Base-by-base conservation (phyloP, 352 stramenopile genomes). In the Phytopythium aichiense region DNA sequence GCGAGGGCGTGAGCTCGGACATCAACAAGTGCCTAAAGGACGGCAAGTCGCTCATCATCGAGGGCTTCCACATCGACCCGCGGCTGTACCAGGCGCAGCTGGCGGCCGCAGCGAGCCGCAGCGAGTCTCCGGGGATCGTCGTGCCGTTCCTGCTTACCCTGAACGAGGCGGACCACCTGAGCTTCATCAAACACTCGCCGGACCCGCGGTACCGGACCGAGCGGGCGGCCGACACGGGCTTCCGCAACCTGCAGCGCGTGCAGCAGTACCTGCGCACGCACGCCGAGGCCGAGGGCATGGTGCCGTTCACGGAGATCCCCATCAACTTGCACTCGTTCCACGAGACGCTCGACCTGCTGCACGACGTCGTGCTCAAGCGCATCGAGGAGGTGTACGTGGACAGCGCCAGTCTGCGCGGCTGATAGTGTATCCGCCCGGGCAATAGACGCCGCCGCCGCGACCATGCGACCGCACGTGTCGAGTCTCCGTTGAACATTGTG, bases 11-110 rank as follows among this genome's bases (percentile, higher is more conserved):
- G n/a, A 79, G 71, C 31, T 91, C 83, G 7, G 87, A 95, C 62
- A 91, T 95, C 60, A 81, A 92, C 69, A 95, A 95, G 65, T 95
- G 87, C 50, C 71, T 95, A 6, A 95, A 94, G 60, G 87, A 95
- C 62, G 87, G 87, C 65, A 95, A 95, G 73, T 95, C 87, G 51
- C 74, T 95, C 50, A 91, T 95, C 63, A 86, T 95, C 38, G 87
- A 95, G 55, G 87, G 87, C 4, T 88, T 95, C 58, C 87, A 95
- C 72, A 82, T 95, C 48, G 87, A 95, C 61, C 87, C 87, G 55
- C 84, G 83, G 13, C 66, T 95, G 60, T 95, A 95, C 64, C 84
- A 95, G 57, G 81, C 84, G 54, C 82, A 88, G 35, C 79, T 91
- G 20, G 66, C 68, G 23, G 67, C 72, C 35, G 57, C 71, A n/a